Evolutionary conservation across 768 basidiomycete species (phyloP), one percentile per base, ranked within the genome.

Genomic region (Clavaria fumosa): DNA sequence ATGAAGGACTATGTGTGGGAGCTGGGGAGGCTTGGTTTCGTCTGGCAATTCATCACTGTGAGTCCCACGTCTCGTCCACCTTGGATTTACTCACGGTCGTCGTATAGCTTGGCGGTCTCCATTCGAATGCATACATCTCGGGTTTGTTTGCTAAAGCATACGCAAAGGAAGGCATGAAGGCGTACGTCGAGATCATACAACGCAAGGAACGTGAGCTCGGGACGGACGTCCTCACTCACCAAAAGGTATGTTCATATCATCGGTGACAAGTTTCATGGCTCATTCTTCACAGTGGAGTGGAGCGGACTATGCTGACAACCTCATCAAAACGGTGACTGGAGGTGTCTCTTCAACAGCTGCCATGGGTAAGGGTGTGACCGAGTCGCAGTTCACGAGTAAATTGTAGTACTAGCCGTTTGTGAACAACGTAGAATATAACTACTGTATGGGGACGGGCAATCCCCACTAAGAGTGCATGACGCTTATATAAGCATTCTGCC

Each of bases 11-110:
- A 72, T 54, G 72, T 96, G 24, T 93, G 91, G 93, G 70, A 86
- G 50, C 67, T 99, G 18, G 93, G 86, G 33, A 91, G 82, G 64
- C 74, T 95, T 33, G 91, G 91, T 23, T 97, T 96, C 59, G 79
- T 90, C 48, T 97, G 91, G 90, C 91, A 97, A 58, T 97, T 99
- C 65, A 95, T 96, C 59, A 95, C 91, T 47, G 86, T 90, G 36
- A 50, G 82, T 55, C 17, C n/a, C 17, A n/a, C 18, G 18, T 5
- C 4, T 24, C 9, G 21, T 26, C 14, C 5, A 34, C 11, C 7
- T 15, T 38, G 31, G 34, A 6, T 39, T 40, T 23, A 45, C 40
- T 12, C 18, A 4, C 11, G 43, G 24, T 44, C 24, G 37, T 31
- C 14, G 27, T 23, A 2, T 52, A 95, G 90, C 84, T 99, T 43